Evolutionary conservation across 1,284 basidiomycete genomes (phyloP).

Genomic region (Coriolopsis trogii): DNA sequence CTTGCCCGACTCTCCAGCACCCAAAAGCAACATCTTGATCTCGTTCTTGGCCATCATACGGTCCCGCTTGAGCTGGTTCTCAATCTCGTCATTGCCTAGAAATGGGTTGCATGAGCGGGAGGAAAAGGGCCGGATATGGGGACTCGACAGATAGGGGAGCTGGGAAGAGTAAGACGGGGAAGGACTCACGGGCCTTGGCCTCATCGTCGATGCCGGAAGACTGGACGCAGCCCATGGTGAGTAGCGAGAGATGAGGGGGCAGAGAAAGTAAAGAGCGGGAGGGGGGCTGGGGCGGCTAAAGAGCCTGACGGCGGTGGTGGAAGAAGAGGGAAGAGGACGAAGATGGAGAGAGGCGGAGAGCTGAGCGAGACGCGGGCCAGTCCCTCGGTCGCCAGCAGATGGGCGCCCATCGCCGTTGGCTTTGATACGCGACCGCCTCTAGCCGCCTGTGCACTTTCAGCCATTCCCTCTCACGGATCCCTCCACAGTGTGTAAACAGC

Average conservation of each 20-base stretch:
- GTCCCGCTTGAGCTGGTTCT: constrained; percentile 93
- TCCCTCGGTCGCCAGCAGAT: no score
- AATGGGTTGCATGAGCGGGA: constrained; percentile 4
- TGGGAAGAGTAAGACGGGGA: neutral
- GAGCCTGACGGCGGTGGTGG: constrained; percentile 15
- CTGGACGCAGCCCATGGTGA: constrained; percentile 74
- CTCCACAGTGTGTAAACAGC: neutral
- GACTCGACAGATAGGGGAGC: neutral
- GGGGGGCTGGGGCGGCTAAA: constrained; percentile 19
- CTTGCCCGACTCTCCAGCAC: constrained; percentile 94
- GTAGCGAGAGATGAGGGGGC: constrained; percentile 16
- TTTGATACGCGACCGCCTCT: constrained; percentile 19
- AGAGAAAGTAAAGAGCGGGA: constrained; percentile 23
- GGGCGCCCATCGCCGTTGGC: neutral
- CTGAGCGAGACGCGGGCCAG: no score
- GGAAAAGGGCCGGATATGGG: constrained; percentile 3
- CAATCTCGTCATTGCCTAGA: constrained; percentile 97
- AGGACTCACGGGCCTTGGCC: constrained; percentile 80
- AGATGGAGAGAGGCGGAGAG: neutral
- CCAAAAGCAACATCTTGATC: constrained; percentile 91
- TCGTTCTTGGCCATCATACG: constrained; percentile 92
- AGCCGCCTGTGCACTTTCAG: neutral
- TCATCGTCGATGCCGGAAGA: constrained; percentile 73
- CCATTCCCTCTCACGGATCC: neutral
- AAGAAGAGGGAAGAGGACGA: constrained; percentile 15